Evolutionary conservation across 116 monocot species (phyloP), one percentile per base, ranked within the genome.

Genomic region (Posidonia oceanica): DNA sequence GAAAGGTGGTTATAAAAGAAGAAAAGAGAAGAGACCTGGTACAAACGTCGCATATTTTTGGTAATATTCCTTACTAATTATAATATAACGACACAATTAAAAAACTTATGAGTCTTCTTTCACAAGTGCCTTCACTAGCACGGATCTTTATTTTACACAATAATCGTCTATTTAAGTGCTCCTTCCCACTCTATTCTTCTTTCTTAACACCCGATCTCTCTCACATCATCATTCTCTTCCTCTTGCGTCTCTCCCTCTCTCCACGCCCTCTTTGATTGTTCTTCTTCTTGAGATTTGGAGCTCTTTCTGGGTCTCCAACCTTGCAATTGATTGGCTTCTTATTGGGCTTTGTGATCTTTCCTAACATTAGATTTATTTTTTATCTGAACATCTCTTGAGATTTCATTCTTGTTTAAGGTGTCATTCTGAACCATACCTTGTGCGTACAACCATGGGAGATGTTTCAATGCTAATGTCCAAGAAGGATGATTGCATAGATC

Each of bases 401-500:
- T 29, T 29, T 48, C 7, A 7, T 10, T 48, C 8, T 7, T 48
- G 7, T 48, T 7, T 48, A 7, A 7, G 48, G 48, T 12, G 48
- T 48, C 11, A 48, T 48, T 48, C 48, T 12, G 11, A 8, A 10
- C 48, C 12, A 12, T 58, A 21, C 58, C 3, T 58, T 2, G 16
- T 20, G 58, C 14, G 21, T 58, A 7, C 58, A 2, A 58, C 17
- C 48, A 7, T 68, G 23, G 22, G 52, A 36, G 5, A 16, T 13
- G 5, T 22, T 44, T 23, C n/a, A 36, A 22, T 68, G 36, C 13
- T 44, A 4, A 3, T 15, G 20, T 29, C 68, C 14, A 6, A 15
- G n/a, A 54, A 53, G 68, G 64, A 41, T 7, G 72, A 72, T 20
- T 38, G 54, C 52, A 58, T 74, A 59, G 54, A 62, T 29, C 39